Percentiles rank a stretch among this genome's conserved stretches.
Conservation (phyloP, 2,329 filamentous ascomycete genomes). For the Chaetomium olivaceum region DNA sequence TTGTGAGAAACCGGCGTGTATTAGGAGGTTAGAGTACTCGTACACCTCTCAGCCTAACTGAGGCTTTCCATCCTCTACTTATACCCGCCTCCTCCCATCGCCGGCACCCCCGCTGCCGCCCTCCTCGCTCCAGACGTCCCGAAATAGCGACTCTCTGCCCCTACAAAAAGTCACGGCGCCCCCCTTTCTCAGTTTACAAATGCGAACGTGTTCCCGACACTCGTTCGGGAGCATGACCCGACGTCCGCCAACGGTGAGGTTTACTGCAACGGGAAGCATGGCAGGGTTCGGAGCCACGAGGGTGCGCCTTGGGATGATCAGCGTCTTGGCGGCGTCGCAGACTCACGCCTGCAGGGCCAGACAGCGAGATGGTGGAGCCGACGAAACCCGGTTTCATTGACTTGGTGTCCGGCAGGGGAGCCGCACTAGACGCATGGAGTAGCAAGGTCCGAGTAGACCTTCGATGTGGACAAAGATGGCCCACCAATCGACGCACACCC, state of each 20-base stretch:
- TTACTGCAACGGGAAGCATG: slow-evolving; percentile 23
- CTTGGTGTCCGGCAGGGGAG: not conserved
- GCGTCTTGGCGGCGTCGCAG: slow-evolving; percentile 20
- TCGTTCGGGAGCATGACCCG: slow-evolving; percentile 24
- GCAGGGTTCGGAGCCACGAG: slow-evolving; percentile 11
- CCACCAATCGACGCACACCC: slow-evolving; percentile 21
- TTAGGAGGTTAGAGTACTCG: not conserved
- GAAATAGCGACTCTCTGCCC: not conserved
- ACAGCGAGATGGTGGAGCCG: not conserved
- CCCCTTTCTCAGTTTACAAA: not conserved
- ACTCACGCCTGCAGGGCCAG: not conserved
- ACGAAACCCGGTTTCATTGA: slow-evolving; percentile 8
- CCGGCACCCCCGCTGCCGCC: not conserved
- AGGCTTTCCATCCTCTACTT: not conserved
- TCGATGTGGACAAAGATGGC: not conserved
- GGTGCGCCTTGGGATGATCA: slow-evolving; percentile 7
- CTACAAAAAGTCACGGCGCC: not conserved
- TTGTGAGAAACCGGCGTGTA: not conserved
- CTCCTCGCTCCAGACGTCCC: not conserved
- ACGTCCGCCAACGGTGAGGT: slow-evolving; percentile 11
- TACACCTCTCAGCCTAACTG: not conserved
- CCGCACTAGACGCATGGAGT: slow-evolving; percentile 26
- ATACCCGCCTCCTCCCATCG: not conserved
- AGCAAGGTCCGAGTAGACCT: slow-evolving; percentile 16
- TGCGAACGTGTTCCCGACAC: not conserved